A percentile compares a stretch with the other conserved stretches of the same genome.
Evolutionary conservation across 257 asterid genomes (phyloP).

Genomic region (Eucommia ulmoides): DNA sequence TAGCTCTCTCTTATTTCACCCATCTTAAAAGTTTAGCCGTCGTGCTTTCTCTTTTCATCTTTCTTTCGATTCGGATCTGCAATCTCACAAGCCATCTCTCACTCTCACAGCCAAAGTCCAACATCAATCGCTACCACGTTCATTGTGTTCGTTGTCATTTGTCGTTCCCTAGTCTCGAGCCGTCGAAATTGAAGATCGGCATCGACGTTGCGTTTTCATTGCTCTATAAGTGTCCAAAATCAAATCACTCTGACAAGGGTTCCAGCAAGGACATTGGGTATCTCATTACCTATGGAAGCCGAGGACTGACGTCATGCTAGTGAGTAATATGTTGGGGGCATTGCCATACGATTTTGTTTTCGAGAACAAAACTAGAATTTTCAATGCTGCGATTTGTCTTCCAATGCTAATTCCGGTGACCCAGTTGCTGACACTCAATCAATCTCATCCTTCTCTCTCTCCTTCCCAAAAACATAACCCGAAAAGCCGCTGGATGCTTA

Average conservation of each 20-base stretch:
- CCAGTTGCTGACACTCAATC: constrained; percentile 22
- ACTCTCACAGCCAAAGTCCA: no score
- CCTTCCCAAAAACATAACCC: constrained; percentile 17
- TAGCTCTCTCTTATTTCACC: no score
- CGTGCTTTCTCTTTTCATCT: no score
- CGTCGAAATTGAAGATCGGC: constrained; percentile 46
- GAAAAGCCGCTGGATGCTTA: constrained; percentile 15
- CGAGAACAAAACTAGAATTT: constrained; percentile 46
- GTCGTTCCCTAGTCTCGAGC: constrained; percentile 35
- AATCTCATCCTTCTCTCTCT: constrained; percentile 7
- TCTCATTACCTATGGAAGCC: constrained; percentile 69
- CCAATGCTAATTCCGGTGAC: constrained; percentile 47
- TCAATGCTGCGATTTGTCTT: constrained; percentile 42
- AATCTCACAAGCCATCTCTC: no score
- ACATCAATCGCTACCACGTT: no score
- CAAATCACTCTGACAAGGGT: constrained; percentile 13
- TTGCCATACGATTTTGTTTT: constrained; percentile 22
- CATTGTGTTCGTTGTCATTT: no score
- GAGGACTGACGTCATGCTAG: constrained; percentile 36
- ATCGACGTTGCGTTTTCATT: constrained; percentile 38
- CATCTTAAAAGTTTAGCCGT: no score
- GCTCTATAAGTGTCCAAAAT: constrained; percentile 58
- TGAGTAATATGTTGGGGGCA: constrained; percentile 49
- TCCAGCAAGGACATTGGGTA: constrained; percentile 26
- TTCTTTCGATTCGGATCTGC: no score